phyloP scores from a whole-genome alignment of 257 asterid species.

The Solanum paucissectum region DNA sequence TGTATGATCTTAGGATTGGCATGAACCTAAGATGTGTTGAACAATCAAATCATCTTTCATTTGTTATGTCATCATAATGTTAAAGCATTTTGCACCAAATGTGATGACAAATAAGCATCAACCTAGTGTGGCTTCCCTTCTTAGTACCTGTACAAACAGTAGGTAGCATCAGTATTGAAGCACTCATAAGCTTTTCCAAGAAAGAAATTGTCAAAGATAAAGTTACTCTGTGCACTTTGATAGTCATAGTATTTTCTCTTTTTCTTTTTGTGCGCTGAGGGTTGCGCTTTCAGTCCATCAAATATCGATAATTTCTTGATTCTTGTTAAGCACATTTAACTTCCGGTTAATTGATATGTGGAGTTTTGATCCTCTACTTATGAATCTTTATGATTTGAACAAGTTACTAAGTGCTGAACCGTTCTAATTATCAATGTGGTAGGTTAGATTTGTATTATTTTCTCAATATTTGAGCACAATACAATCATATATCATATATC shows the following conservation, averaged over 20 bases:
- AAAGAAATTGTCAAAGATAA: neutral
- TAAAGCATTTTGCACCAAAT: neutral
- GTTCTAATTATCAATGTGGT: neutral
- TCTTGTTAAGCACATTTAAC: neutral
- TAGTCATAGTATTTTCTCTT: neutral
- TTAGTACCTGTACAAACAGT: slow-evolving; percentile 43
- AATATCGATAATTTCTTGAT: neutral
- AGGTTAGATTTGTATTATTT: neutral
- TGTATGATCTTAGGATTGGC: neutral
- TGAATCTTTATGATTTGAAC: neutral
- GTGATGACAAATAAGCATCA: slow-evolving; percentile 6
- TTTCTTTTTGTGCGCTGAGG: neutral
- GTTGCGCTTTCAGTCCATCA: neutral
- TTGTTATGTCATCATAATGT: neutral
- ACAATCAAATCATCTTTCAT: neutral
- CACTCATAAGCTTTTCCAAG: neutral
- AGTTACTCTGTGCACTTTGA: neutral
- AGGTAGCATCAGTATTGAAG: neutral
- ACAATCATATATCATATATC: neutral
- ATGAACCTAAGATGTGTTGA: neutral
- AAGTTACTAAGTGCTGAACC: neutral
- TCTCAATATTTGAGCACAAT: neutral
- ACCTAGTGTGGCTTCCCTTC: slow-evolving; percentile 75
- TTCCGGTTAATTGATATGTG: neutral
- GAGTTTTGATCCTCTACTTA: neutral